Base-by-base conservation (phyloP, 2,329 filamentous ascomycete genomes). In the Aureobasidium lini region DNA sequence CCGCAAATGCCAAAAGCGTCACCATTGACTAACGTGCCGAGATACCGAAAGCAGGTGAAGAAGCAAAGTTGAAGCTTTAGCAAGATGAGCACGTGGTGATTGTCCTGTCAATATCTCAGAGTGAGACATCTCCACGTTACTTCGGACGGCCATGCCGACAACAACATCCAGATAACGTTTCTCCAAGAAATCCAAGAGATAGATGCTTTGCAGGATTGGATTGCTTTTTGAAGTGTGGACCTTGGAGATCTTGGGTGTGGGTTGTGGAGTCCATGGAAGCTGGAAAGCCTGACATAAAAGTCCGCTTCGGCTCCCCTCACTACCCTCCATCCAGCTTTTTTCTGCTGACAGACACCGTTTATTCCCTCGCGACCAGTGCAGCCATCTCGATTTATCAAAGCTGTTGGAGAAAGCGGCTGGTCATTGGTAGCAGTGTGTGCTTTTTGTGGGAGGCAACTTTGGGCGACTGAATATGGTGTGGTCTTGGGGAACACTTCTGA, bases 221-320 rank as follows among this genome's bases (percentile, higher is more conserved):
- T 50, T 39, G 47, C 18, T 50, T 50, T 50, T 36, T 15, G 6
- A 9, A 23, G 16, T 49, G 32, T 15, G 47, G 18, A 11, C 11
- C 18, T 37, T 11, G 10, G 16, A 15, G 47, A 10, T 36, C 23
- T 40, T 52, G 34, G 23, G 36, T 40, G 48, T 13, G 4, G 29
- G 4, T 32, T 31, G 44, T 47, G 23, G 43, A 23, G 34, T 48
- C 18, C 23, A 36, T 50, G 47, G 34, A 37, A 23, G 34, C 2
- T 31, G 34, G 48, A 40, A 39, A 40, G 48, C 36, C 23, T 39
- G 36, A 40, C 40, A 52, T 52, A 52, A 16, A 52, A 52, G 48
- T 52, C 48, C 48, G 48, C 48, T 52, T 52, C 48, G 48, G 48
- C 48, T 52, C 48, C 48, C 48, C 48, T 31, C 36, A 16, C 48